These are phyloP conservation scores for Boletus rubescentipes DNA, from an alignment of 768 basidiomycete genomes.

Conservation along the genomic window DNA sequence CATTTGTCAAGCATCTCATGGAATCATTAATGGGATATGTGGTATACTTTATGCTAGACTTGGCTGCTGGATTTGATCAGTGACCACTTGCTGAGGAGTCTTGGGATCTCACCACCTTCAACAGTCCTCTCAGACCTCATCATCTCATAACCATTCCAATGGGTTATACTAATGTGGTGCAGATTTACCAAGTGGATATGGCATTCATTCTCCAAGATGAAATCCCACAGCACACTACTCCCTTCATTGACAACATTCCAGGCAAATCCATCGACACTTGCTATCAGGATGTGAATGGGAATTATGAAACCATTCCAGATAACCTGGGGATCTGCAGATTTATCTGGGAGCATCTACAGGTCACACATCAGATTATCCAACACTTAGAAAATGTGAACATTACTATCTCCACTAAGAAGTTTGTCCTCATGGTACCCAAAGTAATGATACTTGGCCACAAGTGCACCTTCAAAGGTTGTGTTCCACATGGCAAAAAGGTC, in stretches of 20 bases:
- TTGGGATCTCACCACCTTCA: accelerated
- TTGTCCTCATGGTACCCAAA: too few relatives aligned
- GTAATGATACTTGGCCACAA: too few relatives aligned
- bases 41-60: neutral
- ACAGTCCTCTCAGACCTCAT: neutral
- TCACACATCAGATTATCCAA: too few relatives aligned
- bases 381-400: too few relatives aligned
- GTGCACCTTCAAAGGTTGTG: too few relatives aligned
- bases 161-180: neutral
- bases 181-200: neutral
- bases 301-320: neutral
- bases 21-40: neutral
- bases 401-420: too few relatives aligned
- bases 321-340: neutral
- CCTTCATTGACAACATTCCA: neutral
- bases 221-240: neutral
- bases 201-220: neutral
- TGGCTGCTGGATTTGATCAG: slow-evolving; percentile 1
- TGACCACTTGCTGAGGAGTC: neutral
- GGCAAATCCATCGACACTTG: too few relatives aligned
- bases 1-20: neutral
- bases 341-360: neutral
- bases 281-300: neutral
- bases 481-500: too few relatives aligned
- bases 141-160: neutral